phyloP scores from a whole-genome alignment of 2,329 filamentous ascomycete species.

The Curvularia hawaiiensis region DNA sequence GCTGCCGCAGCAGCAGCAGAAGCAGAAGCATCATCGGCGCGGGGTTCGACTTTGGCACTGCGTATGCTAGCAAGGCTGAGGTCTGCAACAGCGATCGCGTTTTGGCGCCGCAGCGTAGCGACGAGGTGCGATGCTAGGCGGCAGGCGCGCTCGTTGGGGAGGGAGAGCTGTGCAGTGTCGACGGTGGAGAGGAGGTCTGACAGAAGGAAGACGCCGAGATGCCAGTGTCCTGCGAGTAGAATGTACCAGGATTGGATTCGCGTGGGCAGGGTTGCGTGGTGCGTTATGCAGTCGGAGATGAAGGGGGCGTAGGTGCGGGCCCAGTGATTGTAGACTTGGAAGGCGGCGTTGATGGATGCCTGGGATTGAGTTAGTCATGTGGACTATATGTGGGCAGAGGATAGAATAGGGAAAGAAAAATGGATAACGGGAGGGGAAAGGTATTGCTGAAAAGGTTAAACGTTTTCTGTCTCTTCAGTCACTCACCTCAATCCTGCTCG shows the following conservation, averaged over 20 bases:
- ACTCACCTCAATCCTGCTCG: conserved; percentile 10
- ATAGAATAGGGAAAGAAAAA: too few relatives aligned
- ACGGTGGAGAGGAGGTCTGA: conserved; percentile 58
- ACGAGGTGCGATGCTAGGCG: conserved; percentile 54
- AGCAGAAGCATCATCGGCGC: neutral
- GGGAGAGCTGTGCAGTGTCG: conserved; percentile 50
- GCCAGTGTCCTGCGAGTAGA: conserved; percentile 62
- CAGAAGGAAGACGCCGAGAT: conserved; percentile 60
- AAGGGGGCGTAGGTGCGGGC: conserved; percentile 58
- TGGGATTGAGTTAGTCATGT: conserved; percentile 16
- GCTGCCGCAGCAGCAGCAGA: neutral
- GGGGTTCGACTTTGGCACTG: neutral
- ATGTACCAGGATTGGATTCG: conserved; percentile 65
- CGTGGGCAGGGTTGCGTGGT: conserved; percentile 57
- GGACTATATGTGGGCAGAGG: conserved; percentile 39
- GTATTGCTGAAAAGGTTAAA: too few relatives aligned
- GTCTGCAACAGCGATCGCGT: conserved; percentile 46
- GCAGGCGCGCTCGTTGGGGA: conserved; percentile 51
- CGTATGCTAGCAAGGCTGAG: conserved; percentile 35
- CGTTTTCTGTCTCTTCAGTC: too few relatives aligned
- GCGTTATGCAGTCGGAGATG: conserved; percentile 57
- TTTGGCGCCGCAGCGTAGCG: conserved; percentile 37
- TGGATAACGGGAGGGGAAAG: too few relatives aligned
- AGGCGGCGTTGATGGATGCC: conserved; percentile 53
- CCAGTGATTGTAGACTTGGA: conserved; percentile 62